These are phyloP conservation scores for Crithidia thermophila DNA, from an alignment of 208 protist genomes.

Conservation along the genomic window DNA sequence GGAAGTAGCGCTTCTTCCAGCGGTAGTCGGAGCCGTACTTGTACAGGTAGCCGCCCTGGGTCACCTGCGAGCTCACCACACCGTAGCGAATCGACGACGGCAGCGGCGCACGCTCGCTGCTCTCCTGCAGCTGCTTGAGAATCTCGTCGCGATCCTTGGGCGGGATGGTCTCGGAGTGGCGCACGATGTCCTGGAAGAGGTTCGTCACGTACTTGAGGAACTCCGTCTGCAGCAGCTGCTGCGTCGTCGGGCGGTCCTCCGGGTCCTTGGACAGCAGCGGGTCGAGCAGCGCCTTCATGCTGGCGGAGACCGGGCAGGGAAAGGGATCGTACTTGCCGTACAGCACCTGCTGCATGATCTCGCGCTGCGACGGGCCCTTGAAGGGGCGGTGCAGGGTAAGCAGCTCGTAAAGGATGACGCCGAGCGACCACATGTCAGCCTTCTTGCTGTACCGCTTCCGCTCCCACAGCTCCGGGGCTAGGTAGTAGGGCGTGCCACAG, in stretches of 20 bases:
- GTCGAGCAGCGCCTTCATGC: slow-evolving; percentile 74
- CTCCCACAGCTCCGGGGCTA: slow-evolving; percentile 94
- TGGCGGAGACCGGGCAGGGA: slow-evolving; percentile 62
- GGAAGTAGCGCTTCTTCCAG: slow-evolving; percentile 90
- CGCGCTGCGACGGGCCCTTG: slow-evolving; percentile 76
- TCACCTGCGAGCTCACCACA: slow-evolving; percentile 56
- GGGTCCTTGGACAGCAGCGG: slow-evolving; percentile 75
- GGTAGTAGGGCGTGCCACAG: slow-evolving; percentile 94
- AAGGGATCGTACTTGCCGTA: slow-evolving; percentile 81
- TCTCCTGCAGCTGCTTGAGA: slow-evolving; percentile 63
- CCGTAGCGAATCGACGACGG: slow-evolving; percentile 62
- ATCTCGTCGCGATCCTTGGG: slow-evolving; percentile 69
- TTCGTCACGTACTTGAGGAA: slow-evolving; percentile 92
- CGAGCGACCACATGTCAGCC: slow-evolving; percentile 93
- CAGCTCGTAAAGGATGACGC: slow-evolving; percentile 89
- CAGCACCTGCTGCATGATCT: slow-evolving; percentile 88
- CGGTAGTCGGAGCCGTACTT: slow-evolving; percentile 88
- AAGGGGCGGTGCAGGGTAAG: slow-evolving; percentile 88
- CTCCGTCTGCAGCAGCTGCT: slow-evolving; percentile 78
- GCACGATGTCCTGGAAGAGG: slow-evolving; percentile 88
- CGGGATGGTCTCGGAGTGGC: slow-evolving; percentile 74
- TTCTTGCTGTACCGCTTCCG: slow-evolving; percentile 94
- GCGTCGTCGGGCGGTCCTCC: slow-evolving; percentile 61
- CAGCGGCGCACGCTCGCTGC: slow-evolving; percentile 42
- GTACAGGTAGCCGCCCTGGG: slow-evolving; percentile 74